A percentile compares a stretch with the other conserved stretches of the same genome.
phyloP scores from a whole-genome alignment of 495 filamentous ascomycete species.

The Aspergillus indologenus region DNA sequence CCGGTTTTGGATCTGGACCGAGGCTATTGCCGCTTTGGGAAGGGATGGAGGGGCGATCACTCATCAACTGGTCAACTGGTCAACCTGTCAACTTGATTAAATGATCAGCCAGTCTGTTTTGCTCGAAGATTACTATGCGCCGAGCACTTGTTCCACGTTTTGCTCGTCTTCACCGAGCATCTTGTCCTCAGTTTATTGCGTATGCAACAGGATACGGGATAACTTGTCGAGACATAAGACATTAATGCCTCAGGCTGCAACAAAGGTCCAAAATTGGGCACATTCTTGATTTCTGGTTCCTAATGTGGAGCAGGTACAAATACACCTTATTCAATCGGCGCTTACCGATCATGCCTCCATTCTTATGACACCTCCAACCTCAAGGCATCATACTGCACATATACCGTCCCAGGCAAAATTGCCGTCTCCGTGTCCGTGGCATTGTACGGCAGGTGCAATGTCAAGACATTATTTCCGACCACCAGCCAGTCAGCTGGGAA shows the following conservation, averaged over 20 bases:
- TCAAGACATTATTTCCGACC: slow-evolving; percentile 46
- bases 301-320: not conserved
- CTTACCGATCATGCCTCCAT: not conserved
- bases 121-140: too few relatives aligned
- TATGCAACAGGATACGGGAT: too few relatives aligned
- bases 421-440: slow-evolving; percentile 54
- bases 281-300: not conserved
- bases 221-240: not conserved
- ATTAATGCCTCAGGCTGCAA: not conserved
- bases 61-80: too few relatives aligned
- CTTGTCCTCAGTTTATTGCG: too few relatives aligned
- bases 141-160: too few relatives aligned
- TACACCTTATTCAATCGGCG: not conserved
- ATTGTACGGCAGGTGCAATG: slow-evolving; percentile 50
- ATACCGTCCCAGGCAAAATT: slow-evolving; percentile 45
- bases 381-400: slow-evolving; percentile 60
- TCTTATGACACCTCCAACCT: slow-evolving; percentile 42
- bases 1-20: not conserved
- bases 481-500: slow-evolving; percentile 45
- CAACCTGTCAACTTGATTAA: too few relatives aligned
- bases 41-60: not conserved
- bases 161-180: too few relatives aligned
- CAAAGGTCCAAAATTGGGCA: not conserved
- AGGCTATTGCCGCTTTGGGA: not conserved
- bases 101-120: too few relatives aligned